phyloP scores from a whole-genome alignment of 2,329 filamentous ascomycete genomes.

The Pseudogymnoascus sp. region DNA sequence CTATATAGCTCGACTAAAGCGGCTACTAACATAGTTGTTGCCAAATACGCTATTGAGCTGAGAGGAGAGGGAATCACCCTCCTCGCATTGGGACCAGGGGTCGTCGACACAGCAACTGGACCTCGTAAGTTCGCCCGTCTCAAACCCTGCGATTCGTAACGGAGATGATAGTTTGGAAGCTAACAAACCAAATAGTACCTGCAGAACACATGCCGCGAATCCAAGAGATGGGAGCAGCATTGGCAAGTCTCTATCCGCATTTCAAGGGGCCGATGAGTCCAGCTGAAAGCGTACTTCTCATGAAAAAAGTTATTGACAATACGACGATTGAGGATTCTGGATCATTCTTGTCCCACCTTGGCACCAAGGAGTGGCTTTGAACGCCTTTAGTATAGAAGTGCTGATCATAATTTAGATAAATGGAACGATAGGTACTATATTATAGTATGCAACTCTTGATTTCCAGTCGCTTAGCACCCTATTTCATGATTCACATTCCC shows the following conservation, averaged over 20 bases:
- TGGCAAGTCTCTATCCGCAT: conserved; percentile 11
- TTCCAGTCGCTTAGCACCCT: no score
- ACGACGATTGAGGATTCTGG: conserved; percentile 18
- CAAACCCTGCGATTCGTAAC: not conserved
- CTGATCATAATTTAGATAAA: not conserved
- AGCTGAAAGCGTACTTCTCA: conserved; percentile 16
- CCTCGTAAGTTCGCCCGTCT: not conserved
- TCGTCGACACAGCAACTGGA: conserved; percentile 37
- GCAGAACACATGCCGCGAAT: not conserved
- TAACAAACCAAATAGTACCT: not conserved
- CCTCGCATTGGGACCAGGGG: conserved; percentile 43
- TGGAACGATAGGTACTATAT: not conserved
- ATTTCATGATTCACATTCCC: no score
- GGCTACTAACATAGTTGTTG: conserved; percentile 42
- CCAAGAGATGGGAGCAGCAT: conserved; percentile 6
- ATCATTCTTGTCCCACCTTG: conserved; percentile 17
- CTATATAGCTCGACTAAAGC: conserved; percentile 44
- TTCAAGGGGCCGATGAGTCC: conserved; percentile 15
- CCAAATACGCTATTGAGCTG: conserved; percentile 43
- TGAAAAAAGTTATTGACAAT: conserved; percentile 19
- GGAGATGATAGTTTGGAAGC: not conserved
- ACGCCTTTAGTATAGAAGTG: not conserved
- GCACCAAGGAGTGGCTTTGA: conserved; percentile 19
- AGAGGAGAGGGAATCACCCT: conserved; percentile 42
- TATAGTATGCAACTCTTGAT: not conserved